Evolutionary conservation across 228 moss, liverwort and hornwort species (phyloP).

Genomic region (Sphagnum fallax): DNA sequence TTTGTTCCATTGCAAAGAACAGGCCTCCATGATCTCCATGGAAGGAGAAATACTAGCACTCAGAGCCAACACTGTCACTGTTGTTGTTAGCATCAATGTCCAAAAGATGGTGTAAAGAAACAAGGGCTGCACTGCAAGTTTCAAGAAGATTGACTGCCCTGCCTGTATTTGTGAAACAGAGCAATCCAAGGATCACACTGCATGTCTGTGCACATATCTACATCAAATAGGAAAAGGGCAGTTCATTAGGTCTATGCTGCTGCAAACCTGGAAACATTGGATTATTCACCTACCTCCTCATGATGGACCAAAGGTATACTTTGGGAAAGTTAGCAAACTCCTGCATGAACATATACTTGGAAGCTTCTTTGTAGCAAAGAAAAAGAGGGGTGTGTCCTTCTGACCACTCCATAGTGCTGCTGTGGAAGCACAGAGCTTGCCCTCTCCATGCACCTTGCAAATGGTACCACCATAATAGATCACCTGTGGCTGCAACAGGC

Average conservation of each 20-base stretch:
- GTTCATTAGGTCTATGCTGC: not conserved
- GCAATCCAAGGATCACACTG: not conserved
- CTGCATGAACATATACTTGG: constrained; percentile 18
- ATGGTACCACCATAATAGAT: constrained; percentile 20
- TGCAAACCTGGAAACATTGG: not conserved
- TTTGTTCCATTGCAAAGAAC: constrained; percentile 40
- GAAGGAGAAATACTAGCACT: constrained; percentile 46
- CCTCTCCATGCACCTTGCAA: constrained; percentile 24
- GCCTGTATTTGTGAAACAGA: constrained; percentile 19
- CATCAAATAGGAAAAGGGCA: not conserved
- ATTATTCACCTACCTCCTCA: not conserved
- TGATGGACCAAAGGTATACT: not conserved
- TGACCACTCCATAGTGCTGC: constrained; percentile 24
- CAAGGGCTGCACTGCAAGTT: constrained; percentile 33
- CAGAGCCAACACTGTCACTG: constrained; percentile 41
- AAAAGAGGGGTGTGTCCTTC: constrained; percentile 33
- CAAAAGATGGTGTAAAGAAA: constrained; percentile 46
- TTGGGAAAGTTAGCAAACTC: not conserved
- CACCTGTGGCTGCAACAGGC: constrained; percentile 24
- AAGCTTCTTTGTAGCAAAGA: constrained; percentile 23
- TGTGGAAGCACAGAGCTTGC: constrained; percentile 25
- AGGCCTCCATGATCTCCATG: constrained; percentile 42
- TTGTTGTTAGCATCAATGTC: constrained; percentile 40
- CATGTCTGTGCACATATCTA: not conserved
- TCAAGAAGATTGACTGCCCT: constrained; percentile 27